phyloP scores from a whole-genome alignment of 148 eudicot species.

The Rheum nobile region DNA sequence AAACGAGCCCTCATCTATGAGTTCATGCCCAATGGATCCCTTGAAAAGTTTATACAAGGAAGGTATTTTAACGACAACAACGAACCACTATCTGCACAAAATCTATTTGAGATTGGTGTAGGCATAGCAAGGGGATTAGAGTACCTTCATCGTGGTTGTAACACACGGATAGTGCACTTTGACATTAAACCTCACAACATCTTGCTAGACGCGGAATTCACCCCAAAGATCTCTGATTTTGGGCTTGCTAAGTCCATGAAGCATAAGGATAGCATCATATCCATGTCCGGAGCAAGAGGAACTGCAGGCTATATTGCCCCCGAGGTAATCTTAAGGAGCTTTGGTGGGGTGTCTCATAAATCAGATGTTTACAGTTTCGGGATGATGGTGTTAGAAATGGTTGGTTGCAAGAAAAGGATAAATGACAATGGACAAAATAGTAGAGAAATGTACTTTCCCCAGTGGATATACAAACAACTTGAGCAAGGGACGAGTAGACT shows the following conservation, averaged over 20 bases:
- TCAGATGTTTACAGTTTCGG: background rate
- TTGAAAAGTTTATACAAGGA: background rate
- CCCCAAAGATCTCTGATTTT: no score
- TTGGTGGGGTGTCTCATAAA: no score
- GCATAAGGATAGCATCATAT: conserved; percentile 45
- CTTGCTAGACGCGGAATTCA: conserved; percentile 45
- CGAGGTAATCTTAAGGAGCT: no score
- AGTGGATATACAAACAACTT: no score
- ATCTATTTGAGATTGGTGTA: background rate
- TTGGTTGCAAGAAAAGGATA: background rate
- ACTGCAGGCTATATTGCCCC: conserved; percentile 95
- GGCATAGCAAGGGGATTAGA: background rate
- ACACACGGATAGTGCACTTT: conserved; percentile 36
- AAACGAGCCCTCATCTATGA: background rate
- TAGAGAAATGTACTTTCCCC: background rate
- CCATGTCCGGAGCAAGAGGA: conserved; percentile 76
- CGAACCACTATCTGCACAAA: background rate
- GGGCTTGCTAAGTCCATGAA: background rate
- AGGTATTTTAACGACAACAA: background rate
- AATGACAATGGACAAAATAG: background rate
- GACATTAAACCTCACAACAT: conserved; percentile 81
- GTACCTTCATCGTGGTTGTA: background rate
- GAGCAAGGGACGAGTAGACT: no score
- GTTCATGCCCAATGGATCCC: conserved; percentile 4
- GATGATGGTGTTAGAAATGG: background rate